Base-by-base conservation (phyloP, 2,329 filamentous ascomycete genomes). In the Ceratocystiopsis minuta region DNA sequence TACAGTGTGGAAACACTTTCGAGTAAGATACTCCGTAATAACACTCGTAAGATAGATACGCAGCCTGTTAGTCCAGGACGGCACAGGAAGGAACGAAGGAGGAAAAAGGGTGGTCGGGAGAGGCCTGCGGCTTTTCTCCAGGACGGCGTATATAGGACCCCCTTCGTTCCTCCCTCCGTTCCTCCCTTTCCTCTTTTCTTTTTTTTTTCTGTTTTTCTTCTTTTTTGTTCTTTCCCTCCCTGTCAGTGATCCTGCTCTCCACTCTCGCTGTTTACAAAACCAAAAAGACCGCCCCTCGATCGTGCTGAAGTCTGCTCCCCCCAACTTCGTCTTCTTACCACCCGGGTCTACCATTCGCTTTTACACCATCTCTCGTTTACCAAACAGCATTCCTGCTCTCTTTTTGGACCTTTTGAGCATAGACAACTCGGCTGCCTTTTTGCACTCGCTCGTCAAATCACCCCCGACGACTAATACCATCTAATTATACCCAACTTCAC, bases 191-290 rank as follows among this genome's bases (percentile, higher is more conserved):
- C 34, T 34, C 5, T 6, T n/a, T 16, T 35, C 34, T 17, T 16
- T 12, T 16, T 35, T 35, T 17, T 9, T 36, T 13, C 18, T 16
- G 20, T 24, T 31, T 16, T 2, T 34, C 18, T 38, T 16, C 16
- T 43, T 34, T 43, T 34, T 40, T 38, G 35, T 38, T 17, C 15
- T 6, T 31, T 31, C 31, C 28, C 32, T 20, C 37, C 32, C 34
- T 38, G 36, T 43, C 24, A 28, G 24, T 28, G 7, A 28, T 28
- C 42, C 40, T 35, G 42, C 28, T 43, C 34, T 35, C 31, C 38
- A 17, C 18, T 37, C 16, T 40, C 16, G 42, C 20, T 43, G 42
- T 40, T 43, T 43, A 43, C 42, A 43, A 40, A 43, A 40, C 37
- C 32, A 28, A 28, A 28, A 28, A 28, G 24, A 6, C 9, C 24